Evolutionary conservation across 768 basidiomycete species (phyloP), one percentile per base, ranked within the genome.

Genomic region (Rhodosporidiobolus odoratus): DNA sequence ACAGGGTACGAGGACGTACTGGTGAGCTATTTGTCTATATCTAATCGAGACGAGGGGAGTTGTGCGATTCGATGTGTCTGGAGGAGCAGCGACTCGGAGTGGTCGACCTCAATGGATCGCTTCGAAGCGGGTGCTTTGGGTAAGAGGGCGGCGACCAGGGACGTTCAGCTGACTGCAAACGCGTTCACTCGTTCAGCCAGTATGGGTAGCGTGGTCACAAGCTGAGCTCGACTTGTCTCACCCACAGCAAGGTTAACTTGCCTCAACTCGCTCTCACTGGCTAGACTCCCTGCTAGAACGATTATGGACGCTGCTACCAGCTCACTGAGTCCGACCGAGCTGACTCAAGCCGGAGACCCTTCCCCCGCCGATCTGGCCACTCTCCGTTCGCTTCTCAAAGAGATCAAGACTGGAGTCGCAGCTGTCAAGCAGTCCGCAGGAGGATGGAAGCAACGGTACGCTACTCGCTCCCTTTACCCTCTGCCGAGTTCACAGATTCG

Each of bases 341-440:
- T 21, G 27, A 17, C 4, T 3, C 38, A 57, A 19, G 27, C 53
- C 4, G 12, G 13, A 53, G 54, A 50, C 45, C 32, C 63, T 32
- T 41, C 62, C 12, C 27, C n/a, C 5, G 21, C 48, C 1, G 61
- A 72, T 17, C 65, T 72, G 32, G 61, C 37, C 47, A 45, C 62
- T 25, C 50, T 74, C 30, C 62, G 62, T 25, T 40, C 65, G 10
- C 69, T 70, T 32, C 59, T 74, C 4, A 32, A 32, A 1, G 66
- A 70, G 30, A 43, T 74, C 54, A 48, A 48, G 27, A 27, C n/a
- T 6, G 73, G 68, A 10, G 65, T 69, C 17, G 21, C 38, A 2
- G 37, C 57, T 30, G 66, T 70, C 4, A 53, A 52, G 30, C 47
- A 67, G 10, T 54, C 62, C 2, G 66, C 69, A 3, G 19, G 62